Base-by-base conservation (phyloP, 345 rosid genomes). In the Lumnitzera racemosa region DNA sequence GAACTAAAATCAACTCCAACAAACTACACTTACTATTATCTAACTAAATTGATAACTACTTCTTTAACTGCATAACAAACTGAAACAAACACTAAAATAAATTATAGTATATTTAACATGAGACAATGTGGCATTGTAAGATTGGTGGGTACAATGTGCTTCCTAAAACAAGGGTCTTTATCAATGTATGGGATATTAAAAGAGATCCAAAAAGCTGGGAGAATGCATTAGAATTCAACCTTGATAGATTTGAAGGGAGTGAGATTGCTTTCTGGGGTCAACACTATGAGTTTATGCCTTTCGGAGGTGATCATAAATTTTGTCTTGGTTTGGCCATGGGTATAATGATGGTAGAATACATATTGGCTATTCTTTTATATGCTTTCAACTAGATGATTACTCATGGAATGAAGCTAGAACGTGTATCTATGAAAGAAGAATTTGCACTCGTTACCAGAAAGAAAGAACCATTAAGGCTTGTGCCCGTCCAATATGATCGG, bases 301-400 rank as follows among this genome's bases (percentile, higher is more conserved):
- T 81, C 25, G 90, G 90, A 15, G 63, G 70, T 13, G 90, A 85
- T 3, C 65, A 83, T 23, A 75, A 87, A 76, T 56, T 57, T 13
- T 84, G 90, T 61, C 87, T 81, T 0, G 90, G 64, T 7, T 49
- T 79, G 4, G 27, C 73, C 13, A 61, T 83, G 68, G 87, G 75
- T 9, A 54, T 57, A 5, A 29, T 61, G 1, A 66, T 56, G 3
- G 62, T 77, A 15, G 83, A 76, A 24, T 23, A 69, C 16, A 71
- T 67, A 24, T 59, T 76, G 15, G 76, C 76, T 4, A 79, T 79
- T 57, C 64, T 79, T 27, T 27, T 27, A 4, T 27, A 27, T 27
- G 29, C 3, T 2, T 27, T 27, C 4, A 4, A 27, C 4, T 27
- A 4, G 29, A 27, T 2, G 29, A 4, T 27, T 27, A 2, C 29